These are phyloP conservation scores for Colletotrichum viniferum DNA, from an alignment of 2,329 filamentous ascomycete genomes.

Conservation along the genomic window DNA sequence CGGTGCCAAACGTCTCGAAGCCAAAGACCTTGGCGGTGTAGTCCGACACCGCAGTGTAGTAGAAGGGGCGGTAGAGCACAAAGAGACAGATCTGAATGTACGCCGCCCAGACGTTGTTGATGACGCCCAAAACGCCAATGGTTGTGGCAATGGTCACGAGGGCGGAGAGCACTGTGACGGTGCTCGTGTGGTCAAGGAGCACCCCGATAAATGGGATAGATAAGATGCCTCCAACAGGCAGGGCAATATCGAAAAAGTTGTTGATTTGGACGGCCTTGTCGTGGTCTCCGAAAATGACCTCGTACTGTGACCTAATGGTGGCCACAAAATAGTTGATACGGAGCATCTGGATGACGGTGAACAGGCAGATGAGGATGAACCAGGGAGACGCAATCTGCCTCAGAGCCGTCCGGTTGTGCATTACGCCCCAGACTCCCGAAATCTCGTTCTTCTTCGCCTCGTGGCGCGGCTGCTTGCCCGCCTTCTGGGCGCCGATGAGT, in stretches of 20 bases:
- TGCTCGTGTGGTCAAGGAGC: constrained; percentile 78
- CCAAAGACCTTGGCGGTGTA: constrained; percentile 92
- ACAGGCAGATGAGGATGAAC: constrained; percentile 84
- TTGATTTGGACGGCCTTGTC: constrained; percentile 72
- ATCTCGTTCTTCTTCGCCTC: constrained; percentile 74
- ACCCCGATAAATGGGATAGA: constrained; percentile 85
- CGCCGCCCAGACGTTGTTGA: constrained; percentile 71
- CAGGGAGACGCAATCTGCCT: constrained; percentile 81
- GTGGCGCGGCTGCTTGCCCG: constrained; percentile 65
- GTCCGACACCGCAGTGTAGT: constrained; percentile 90
- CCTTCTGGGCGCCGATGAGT: constrained; percentile 69
- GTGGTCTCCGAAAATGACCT: constrained; percentile 70
- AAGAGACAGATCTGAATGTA: constrained; percentile 81
- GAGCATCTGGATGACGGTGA: constrained; percentile 79
- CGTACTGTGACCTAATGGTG: constrained; percentile 83
- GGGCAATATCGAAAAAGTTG: constrained; percentile 78
- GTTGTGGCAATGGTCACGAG: constrained; percentile 74
- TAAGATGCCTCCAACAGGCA: constrained; percentile 83
- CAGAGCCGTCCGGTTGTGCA: constrained; percentile 73
- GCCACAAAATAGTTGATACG: constrained; percentile 94
- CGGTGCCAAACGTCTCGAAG: constrained; percentile 88
- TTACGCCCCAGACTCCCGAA: constrained; percentile 84
- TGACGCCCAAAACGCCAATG: constrained; percentile 78
- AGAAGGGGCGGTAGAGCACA: constrained; percentile 84
- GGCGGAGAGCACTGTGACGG: constrained; percentile 69